These are phyloP conservation scores for Melampsora americana DNA, from an alignment of 1,284 basidiomycete species.

Conservation along the genomic window DNA sequence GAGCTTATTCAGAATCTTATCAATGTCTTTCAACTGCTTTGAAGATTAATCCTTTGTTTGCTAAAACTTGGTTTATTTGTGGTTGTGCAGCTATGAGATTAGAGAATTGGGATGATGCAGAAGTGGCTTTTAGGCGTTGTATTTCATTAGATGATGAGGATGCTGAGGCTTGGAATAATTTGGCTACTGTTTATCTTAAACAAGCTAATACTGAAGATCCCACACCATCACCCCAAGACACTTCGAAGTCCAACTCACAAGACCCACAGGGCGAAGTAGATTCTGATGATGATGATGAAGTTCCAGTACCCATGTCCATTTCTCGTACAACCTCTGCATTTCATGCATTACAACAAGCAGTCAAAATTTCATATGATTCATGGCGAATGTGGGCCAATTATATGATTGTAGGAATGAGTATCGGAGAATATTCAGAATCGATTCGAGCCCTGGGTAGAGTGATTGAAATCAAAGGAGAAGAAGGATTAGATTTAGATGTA, in stretches of 20 bases:
- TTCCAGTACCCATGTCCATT: slow-evolving; percentile 58
- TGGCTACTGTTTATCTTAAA: slow-evolving; percentile 89
- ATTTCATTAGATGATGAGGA: slow-evolving; percentile 92
- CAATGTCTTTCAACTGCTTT: slow-evolving; percentile 70
- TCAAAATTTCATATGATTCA: slow-evolving; percentile 78
- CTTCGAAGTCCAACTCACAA: neutral
- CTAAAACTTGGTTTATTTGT: slow-evolving; percentile 90
- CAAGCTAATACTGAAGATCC: slow-evolving; percentile 59
- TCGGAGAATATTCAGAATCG: slow-evolving; percentile 85
- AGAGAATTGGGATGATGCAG: slow-evolving; percentile 78
- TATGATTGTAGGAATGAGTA: slow-evolving; percentile 88
- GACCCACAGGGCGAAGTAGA: slow-evolving; percentile 37
- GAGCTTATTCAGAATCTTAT: slow-evolving; percentile 66
- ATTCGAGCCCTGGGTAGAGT: slow-evolving; percentile 76
- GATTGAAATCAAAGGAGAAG: slow-evolving; percentile 71
- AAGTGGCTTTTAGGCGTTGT: slow-evolving; percentile 77
- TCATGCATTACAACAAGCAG: slow-evolving; percentile 85
- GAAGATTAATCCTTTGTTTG: slow-evolving; percentile 79
- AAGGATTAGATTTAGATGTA: slow-evolving; percentile 77
- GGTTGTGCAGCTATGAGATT: slow-evolving; percentile 80
- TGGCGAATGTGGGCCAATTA: slow-evolving; percentile 99
- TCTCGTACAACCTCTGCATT: slow-evolving; percentile 65
- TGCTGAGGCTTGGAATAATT: slow-evolving; percentile 95
- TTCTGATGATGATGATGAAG: slow-evolving; percentile 43
- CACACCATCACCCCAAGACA: neutral